Evolutionary conservation across 2,329 filamentous ascomycete genomes (phyloP), one percentile per base, ranked within the genome.

Genomic region (Chaetothyriales sp.): DNA sequence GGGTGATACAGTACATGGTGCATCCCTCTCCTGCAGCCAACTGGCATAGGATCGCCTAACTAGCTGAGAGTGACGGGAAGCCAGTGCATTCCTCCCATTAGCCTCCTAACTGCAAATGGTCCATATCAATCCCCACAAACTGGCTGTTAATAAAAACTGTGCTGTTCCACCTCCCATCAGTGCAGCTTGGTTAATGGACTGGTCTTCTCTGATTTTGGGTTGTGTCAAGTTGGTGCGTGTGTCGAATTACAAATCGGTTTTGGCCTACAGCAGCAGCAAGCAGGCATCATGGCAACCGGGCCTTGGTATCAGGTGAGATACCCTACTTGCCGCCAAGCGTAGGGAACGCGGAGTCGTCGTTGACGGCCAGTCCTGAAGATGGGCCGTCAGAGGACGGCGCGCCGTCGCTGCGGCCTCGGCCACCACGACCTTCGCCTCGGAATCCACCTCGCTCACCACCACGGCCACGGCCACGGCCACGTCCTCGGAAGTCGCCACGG

Each of bases 371-470:
- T 8, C 47, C 43, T 19, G 32, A 39, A 15, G 32, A 2, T 50
- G 26, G 53, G 54, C 44, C 47, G 59, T 47, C 60, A 52, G 49
- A 52, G 43, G 46, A 51, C 62, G 48, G 66, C 56, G 56, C 64
- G 61, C 53, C 61, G 58, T 53, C 59, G 49, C 61, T 63, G 52
- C 70, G 72, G 49, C 61, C 59, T 50, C 59, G 58, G 50, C 57
- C 60, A 52, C 63, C 61, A 57, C 63, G 50, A 48, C 46, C 52
- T 22, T 55, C 54, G 15, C 48, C 68, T 59, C 68, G 70, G 58
- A 72, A 70, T 57, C 76, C 73, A 58, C 73, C 70, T 60, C 73
- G 72, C 55, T 73, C 72, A 43, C 60, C 57, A 48, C 66, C 57
- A 56, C 62, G 60, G 51, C 61, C 59, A 55, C 61, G 58, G 48